A percentile compares a stretch with the other conserved stretches of the same genome.
phyloP scores from a whole-genome alignment of 805 yeast species.

The Vanderwaltozyma tropicalis region DNA sequence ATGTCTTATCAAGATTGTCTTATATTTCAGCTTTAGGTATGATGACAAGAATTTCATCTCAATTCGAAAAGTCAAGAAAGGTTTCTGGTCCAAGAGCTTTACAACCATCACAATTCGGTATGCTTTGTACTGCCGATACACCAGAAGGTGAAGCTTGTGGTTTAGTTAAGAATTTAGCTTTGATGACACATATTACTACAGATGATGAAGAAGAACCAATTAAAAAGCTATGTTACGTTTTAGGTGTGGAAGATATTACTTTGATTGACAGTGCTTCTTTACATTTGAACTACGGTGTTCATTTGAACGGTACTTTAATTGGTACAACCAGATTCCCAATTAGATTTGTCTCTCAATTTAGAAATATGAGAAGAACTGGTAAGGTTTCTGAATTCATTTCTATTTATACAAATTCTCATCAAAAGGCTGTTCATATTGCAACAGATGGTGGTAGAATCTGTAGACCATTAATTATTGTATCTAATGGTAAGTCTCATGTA shows the following conservation, averaged over 20 bases:
- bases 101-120: constrained; percentile 98
- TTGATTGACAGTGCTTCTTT: constrained; percentile 74
- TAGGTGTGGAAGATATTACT: constrained; percentile 85
- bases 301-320: constrained; percentile 85
- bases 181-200: constrained; percentile 97
- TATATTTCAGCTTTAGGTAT: constrained; percentile 94
- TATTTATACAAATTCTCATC: constrained; percentile 81
- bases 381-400: constrained; percentile 84
- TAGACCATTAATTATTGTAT: constrained; percentile 87
- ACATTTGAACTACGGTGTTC: constrained; percentile 75
- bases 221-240: constrained; percentile 56
- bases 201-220: constrained; percentile 95
- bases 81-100: constrained; percentile 98
- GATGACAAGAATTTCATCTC: constrained; percentile 99
- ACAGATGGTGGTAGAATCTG: constrained; percentile 99
- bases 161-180: constrained; percentile 87
- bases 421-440: constrained; percentile 89
- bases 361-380: constrained; percentile 74
- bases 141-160: constrained; percentile 99
- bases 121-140: constrained; percentile 97
- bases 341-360: constrained; percentile 69
- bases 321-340: constrained; percentile 84
- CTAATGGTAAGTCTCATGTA: constrained; percentile 60
- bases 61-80: constrained; percentile 93
- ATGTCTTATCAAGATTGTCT: constrained; percentile 81